Conservation (phyloP, 345 rosid genomes). For the Salix viminalis region DNA sequence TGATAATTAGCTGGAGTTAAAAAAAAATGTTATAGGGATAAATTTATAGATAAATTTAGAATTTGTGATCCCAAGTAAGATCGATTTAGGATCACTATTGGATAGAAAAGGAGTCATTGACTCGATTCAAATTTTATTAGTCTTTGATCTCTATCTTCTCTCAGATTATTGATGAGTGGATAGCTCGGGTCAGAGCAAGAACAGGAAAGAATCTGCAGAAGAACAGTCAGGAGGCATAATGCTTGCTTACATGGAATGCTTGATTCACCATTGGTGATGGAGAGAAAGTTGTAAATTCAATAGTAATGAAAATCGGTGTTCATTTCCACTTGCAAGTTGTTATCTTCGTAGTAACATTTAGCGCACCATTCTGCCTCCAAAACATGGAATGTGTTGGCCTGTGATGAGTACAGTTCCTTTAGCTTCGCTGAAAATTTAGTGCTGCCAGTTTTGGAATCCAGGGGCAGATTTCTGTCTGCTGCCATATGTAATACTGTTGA, state of each 20-base stretch:
- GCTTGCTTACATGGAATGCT: neutral
- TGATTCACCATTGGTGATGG: neutral
- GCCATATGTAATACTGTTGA: neutral
- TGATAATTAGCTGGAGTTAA: too few species aligned
- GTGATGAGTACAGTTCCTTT: neutral
- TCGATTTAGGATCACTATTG: too few species aligned
- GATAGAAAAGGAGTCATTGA: too few species aligned
- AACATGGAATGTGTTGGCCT: neutral
- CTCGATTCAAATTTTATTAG: too few species aligned
- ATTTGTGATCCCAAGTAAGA: too few species aligned
- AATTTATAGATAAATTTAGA: too few species aligned
- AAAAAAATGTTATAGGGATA: too few species aligned
- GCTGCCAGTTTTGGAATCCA: neutral
- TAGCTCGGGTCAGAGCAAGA: constrained; percentile 64
- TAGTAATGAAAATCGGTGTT: neutral
- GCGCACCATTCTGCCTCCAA: neutral
- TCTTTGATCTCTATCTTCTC: neutral
- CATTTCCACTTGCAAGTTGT: neutral
- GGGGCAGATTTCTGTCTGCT: neutral
- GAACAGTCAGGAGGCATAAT: neutral
- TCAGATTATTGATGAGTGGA: constrained; percentile 89
- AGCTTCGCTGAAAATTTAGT: neutral
- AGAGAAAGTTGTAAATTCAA: neutral
- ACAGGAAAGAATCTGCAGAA: constrained; percentile 37
- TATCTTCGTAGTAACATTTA: neutral